Conservation (phyloP, 495 filamentous ascomycete species). For the Pyrenula aspistea region DNA sequence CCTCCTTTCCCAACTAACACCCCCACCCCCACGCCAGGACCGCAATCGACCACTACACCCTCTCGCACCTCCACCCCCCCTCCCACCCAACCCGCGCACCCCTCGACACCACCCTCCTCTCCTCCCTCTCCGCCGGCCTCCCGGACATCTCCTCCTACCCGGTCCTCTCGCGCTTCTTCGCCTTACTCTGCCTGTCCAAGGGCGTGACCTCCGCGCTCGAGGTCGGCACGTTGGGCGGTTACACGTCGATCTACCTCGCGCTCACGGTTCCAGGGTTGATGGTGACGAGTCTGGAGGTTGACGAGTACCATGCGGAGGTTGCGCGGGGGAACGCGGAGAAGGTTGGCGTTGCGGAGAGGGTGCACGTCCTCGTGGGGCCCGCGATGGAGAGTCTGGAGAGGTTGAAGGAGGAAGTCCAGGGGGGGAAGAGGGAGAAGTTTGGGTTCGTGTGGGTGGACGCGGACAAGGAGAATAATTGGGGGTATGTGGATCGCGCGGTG, state of each 20-base stretch:
- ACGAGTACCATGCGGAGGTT: slow-evolving; percentile 22
- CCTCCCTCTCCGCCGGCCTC: slow-evolving; percentile 2
- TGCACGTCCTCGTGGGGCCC: slow-evolving; percentile 28
- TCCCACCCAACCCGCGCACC: slow-evolving; percentile 1
- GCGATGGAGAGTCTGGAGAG: slow-evolving; percentile 27
- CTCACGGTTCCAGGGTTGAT: slow-evolving; percentile 15
- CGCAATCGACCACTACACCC: slow-evolving; percentile 10
- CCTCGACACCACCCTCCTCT: slow-evolving; percentile 2
- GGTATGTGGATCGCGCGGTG: slow-evolving; percentile 28
- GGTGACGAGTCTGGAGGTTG: slow-evolving; percentile 30
- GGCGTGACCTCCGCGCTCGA: slow-evolving; percentile 29
- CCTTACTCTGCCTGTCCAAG: slow-evolving; percentile 20
- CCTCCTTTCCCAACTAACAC: not conserved
- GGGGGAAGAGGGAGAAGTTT: slow-evolving; percentile 17
- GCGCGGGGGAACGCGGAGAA: slow-evolving; percentile 26
- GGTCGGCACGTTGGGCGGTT: slow-evolving; percentile 36
- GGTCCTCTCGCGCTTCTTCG: slow-evolving; percentile 23
- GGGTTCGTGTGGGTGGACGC: slow-evolving; percentile 38
- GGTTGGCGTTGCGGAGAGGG: slow-evolving; percentile 12
- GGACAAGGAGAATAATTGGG: slow-evolving; percentile 27
- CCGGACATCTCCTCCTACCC: slow-evolving; percentile 23
- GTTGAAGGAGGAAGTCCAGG: slow-evolving; percentile 15
- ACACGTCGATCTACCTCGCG: slow-evolving; percentile 36
- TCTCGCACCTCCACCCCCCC: slow-evolving; percentile 9
- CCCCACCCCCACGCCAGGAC: slow-evolving; percentile 2